A percentile compares a stretch with the other conserved stretches of the same genome.
phyloP scores from a whole-genome alignment of 2,329 filamentous ascomycete species.

The Mycosphaerella arachidis region DNA sequence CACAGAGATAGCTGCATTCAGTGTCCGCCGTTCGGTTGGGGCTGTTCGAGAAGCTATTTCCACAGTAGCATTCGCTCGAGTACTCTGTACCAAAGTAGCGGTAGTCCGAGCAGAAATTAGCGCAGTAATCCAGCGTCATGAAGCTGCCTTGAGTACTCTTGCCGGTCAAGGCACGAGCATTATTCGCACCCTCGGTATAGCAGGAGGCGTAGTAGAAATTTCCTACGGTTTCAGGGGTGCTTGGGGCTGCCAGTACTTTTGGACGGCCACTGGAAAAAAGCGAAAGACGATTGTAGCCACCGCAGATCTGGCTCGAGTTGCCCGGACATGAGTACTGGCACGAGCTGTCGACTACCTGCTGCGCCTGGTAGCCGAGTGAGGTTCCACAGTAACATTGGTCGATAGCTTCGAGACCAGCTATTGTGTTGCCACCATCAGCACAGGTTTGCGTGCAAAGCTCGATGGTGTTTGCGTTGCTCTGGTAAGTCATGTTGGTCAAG shows the following conservation, averaged over 20 bases:
- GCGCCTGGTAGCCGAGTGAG: conserved; percentile 21
- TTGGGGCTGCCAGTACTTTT: conserved; percentile 18
- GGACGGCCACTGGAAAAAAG: conserved; percentile 30
- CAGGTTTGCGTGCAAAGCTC: conserved; percentile 32
- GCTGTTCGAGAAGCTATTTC: conserved; percentile 19
- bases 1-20: conserved; percentile 3
- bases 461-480: conserved; percentile 29
- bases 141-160: conserved; percentile 23
- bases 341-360: conserved; percentile 29
- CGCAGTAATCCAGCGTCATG: conserved; percentile 41
- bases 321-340: conserved; percentile 31
- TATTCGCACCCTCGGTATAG: conserved; percentile 28
- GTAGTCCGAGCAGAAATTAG: conserved; percentile 29
- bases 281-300: conserved; percentile 30
- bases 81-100: conserved; percentile 36
- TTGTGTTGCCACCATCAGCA: conserved; percentile 28
- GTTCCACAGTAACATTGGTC: conserved; percentile 36
- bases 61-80: conserved; percentile 21
- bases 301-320: conserved; percentile 31
- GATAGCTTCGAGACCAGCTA: conserved; percentile 34
- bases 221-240: conserved; percentile 28
- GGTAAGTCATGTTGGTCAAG: conserved; percentile 26
- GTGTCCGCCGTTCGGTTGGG: conserved; percentile 22
- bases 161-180: conserved; percentile 26
- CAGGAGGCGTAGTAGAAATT: conserved; percentile 28